Base-by-base conservation (phyloP, 305 asterid species). In the Striga hermonthica region DNA sequence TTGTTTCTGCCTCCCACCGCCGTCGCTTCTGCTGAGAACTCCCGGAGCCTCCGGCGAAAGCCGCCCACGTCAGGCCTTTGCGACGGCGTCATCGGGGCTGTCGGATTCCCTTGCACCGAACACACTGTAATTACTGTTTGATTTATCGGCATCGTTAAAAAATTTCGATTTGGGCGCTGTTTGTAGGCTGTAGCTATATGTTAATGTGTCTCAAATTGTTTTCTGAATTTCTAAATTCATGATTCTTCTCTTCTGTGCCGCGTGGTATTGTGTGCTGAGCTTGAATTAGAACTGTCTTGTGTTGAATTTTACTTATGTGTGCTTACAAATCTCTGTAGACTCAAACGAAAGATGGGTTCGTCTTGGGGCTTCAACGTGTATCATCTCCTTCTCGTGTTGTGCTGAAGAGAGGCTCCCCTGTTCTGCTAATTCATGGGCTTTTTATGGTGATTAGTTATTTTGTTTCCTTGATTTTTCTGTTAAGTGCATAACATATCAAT, bases 361-460 rank as follows among this genome's bases (percentile, higher is more conserved):
- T 89, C 38, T 78, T 92, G 76, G 98, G 97, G 13, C 91, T 92
- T 72, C 98, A 92, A 70, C 95, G 95, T 16, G 96, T 92, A 63
- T 79, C 95, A 15, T 81, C 96, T 64, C 78, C 83, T 68, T 76
- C 85, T 7, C 77, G 65, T 13, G 39, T 44, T 67, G 60, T 81
- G 62, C 73, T 60, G 14, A 67, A 73, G 67, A 74, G 28, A 50
- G 80, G 86, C 56, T 79, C 82, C 68, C 96, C 99, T 0, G 91
- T 90, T 66, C 76, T 93, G 79, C 91, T 93, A 39, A 65, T 93
- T 59, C 99, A 93, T 79, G 99, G 99, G 58, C 94, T 93, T 71
- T 78, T 86, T 72, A 90, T 83, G 99, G 99, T 93, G 76, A 71
- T 22, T 86, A 72, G 69, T 71, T 65, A 4, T 54, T 44, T 41